Base-by-base conservation (phyloP, 805 yeast genomes). In the Barnettozyma pratensis region DNA sequence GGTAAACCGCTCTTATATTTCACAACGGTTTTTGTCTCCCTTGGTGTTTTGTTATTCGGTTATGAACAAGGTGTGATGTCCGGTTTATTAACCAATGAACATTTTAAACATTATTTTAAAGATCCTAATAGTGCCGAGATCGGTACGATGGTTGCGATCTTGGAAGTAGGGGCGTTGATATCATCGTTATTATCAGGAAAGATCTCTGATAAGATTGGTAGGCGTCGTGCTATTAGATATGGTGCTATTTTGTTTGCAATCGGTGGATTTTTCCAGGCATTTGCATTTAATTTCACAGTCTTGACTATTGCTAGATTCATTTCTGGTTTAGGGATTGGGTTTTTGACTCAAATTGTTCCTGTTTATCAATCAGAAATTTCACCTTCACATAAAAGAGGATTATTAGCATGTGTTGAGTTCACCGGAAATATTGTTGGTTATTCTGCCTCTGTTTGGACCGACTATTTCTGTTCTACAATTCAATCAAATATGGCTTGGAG, bases 51-150 rank as follows among this genome's bases (percentile, higher is more conserved):
- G 46, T 70, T 86, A 27, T 86, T 86, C 57, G 94, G 94, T 3
- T 86, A 83, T 63, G 91, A 84, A 62, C 90, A 90, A 67, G 97
- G 97, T 49, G 96, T 89, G 43, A 87, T 91, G 80, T 81, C 90
- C 42, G 96, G 96, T 3, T 80, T 91, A 41, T 70, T 91, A 46
- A 85, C 94, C 2, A 89, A 86, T 44, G 75, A 73, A 7, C 76
- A 84, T 48, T 90, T 90, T 66, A 77, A 77, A 52, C 70, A 70
- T 25, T 87, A 83, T 65, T 90, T 87, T 66, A 62, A 81, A 55
- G 60, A 86, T 42, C 97, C 97, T 1, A 69, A 83, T 4, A 76
- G 94, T 12, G 76, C 88, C 1, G 76, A 79, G 51, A 79, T 89
- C 39, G 97, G 97, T 25, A 79, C 92, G 3, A 85, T 90, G 76